Conservation (phyloP, 176 grass and related monocot species). For the Oryza brachyantha region DNA sequence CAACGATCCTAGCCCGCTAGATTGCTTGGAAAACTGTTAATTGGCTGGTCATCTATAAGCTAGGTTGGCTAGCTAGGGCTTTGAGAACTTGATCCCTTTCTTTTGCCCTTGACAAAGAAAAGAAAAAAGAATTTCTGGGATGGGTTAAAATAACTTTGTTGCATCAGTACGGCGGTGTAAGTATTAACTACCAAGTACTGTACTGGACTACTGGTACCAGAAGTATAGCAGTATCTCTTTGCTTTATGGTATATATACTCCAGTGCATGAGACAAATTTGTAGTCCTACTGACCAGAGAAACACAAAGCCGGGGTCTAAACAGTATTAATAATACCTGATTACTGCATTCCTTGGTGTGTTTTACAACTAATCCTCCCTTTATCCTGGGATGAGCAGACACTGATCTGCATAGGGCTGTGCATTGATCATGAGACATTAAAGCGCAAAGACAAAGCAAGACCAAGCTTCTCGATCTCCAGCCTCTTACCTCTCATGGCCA, state of each 20-base stretch:
- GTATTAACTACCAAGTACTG: not conserved
- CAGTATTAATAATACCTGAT: not conserved
- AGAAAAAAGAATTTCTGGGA: slow-evolving; percentile 21
- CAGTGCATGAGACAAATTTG: slow-evolving; percentile 25
- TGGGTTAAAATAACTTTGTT: slow-evolving; percentile 19
- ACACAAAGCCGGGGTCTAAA: not conserved
- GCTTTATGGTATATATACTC: not conserved
- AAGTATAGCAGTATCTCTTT: not conserved
- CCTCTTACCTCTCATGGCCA: slow-evolving; percentile 21
- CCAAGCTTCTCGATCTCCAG: not conserved
- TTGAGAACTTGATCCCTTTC: not conserved
- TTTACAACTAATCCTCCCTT: not conserved
- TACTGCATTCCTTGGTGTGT: not conserved
- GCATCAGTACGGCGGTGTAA: not conserved
- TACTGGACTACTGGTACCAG: not conserved
- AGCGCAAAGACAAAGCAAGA: slow-evolving; percentile 34
- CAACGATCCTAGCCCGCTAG: not conserved
- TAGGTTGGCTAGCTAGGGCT: not conserved
- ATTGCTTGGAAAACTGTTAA: not conserved
- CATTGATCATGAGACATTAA: slow-evolving; percentile 43
- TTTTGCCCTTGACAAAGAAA: slow-evolving; percentile 17
- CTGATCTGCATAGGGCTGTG: slow-evolving; percentile 34
- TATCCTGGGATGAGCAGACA: slow-evolving; percentile 31
- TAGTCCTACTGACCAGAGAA: not conserved
- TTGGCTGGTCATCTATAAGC: not conserved